A percentile compares a stretch with the other conserved stretches of the same genome.
phyloP scores from a whole-genome alignment of 768 basidiomycete species.

The Candolleomyces eurysporus region DNA sequence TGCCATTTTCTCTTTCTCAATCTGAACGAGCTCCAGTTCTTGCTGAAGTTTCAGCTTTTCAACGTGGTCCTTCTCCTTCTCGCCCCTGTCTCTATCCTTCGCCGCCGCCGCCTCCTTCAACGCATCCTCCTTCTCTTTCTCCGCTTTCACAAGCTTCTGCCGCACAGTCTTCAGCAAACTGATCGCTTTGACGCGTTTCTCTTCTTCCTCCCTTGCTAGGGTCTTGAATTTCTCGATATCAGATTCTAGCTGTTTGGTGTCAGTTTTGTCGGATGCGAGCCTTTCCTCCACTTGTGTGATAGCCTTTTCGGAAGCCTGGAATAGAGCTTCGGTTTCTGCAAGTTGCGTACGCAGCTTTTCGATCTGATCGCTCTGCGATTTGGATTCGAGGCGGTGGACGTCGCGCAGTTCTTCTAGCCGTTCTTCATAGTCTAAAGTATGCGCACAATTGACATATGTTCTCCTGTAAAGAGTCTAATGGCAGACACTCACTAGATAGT shows the following conservation, averaged over 20 bases:
- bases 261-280: conserved; percentile 46
- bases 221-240: conserved; percentile 63
- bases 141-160: conserved; percentile 93
- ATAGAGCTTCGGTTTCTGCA: conserved; percentile 65
- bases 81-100: conserved; percentile 53
- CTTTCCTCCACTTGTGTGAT: conserved; percentile 49
- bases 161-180: conserved; percentile 92
- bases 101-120: conserved; percentile 51
- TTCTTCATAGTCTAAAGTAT: conserved; percentile 70
- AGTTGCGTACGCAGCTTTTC: conserved; percentile 69
- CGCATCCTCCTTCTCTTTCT: conserved; percentile 88
- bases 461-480: neutral
- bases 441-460: neutral
- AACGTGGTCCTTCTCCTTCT: conserved; percentile 52
- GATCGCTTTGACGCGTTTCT: conserved; percentile 94
- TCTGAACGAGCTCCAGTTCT: conserved; percentile 60
- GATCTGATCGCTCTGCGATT: conserved; percentile 76
- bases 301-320: conserved; percentile 55
- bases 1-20: conserved; percentile 62
- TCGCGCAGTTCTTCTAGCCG: conserved; percentile 83
- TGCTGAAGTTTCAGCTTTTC: conserved; percentile 55
- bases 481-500: conserved; percentile 59
- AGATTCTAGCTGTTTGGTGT: conserved; percentile 55
- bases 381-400: conserved; percentile 74
- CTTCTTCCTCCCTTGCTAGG: conserved; percentile 89